Percentiles rank a stretch among this genome's conserved stretches.
Conservation (phyloP, 2,329 filamentous ascomycete species). For the Exophiala sp. region DNA sequence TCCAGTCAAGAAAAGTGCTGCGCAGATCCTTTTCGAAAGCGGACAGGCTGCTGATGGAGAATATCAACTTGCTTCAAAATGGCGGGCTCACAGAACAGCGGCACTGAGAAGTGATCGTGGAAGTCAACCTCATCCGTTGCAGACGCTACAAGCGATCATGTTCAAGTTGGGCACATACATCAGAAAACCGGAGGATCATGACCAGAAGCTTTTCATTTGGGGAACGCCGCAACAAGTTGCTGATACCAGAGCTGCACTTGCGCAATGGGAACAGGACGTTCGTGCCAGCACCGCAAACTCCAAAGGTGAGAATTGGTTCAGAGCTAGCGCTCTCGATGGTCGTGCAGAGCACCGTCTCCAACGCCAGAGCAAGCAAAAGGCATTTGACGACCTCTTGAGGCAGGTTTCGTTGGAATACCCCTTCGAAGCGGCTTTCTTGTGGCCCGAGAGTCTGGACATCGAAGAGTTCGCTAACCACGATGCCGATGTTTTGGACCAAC, state of each 20-base stretch:
- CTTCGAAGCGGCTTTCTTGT: slow-evolving; percentile 21
- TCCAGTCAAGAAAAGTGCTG: slow-evolving; percentile 2
- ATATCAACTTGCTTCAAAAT: slow-evolving; percentile 8
- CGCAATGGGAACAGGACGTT: slow-evolving; percentile 18
- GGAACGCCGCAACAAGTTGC: slow-evolving; percentile 16
- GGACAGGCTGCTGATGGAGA: slow-evolving; percentile 5
- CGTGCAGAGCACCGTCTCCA: slow-evolving; percentile 24
- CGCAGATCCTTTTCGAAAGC: slow-evolving; percentile 5
- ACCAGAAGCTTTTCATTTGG: slow-evolving; percentile 22
- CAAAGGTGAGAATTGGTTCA: slow-evolving; percentile 20
- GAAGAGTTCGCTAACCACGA: slow-evolving; percentile 20
- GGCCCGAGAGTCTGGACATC: slow-evolving; percentile 25
- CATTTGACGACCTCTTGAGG: slow-evolving; percentile 7
- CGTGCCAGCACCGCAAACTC: slow-evolving; percentile 5
- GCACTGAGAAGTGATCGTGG: slow-evolving; percentile 7
- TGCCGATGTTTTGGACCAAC: slow-evolving; percentile 14
- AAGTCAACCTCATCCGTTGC: slow-evolving; percentile 9
- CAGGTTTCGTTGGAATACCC: slow-evolving; percentile 16
- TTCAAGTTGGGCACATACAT: slow-evolving; percentile 20
- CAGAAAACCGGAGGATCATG: slow-evolving; percentile 10
- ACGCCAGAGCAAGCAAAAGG: slow-evolving; percentile 10
- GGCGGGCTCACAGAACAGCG: slow-evolving; percentile 7
- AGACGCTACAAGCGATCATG: slow-evolving; percentile 12
- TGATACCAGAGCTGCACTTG: slow-evolving; percentile 13
- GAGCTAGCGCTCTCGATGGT: slow-evolving; percentile 22